Conservation (phyloP, 495 filamentous ascomycete genomes). For the Penicillium samsonianum region DNA sequence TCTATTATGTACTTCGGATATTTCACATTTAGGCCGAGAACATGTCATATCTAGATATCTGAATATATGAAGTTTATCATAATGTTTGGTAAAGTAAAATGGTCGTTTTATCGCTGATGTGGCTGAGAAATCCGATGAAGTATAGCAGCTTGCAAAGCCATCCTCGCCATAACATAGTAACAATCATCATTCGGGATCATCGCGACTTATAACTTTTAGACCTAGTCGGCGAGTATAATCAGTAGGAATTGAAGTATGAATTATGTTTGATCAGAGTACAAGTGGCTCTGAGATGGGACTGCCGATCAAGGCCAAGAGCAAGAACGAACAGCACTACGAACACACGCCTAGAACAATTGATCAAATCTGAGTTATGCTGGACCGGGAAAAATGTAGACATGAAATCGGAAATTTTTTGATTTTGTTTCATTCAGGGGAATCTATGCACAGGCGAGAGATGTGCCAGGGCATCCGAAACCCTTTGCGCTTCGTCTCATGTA, state of each 20-base stretch:
- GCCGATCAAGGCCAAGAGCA: not conserved
- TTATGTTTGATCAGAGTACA: not conserved
- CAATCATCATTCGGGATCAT: no score
- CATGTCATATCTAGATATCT: constrained; percentile 1
- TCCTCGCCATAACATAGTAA: not conserved
- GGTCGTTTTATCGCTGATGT: not conserved
- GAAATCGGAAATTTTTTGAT: constrained; percentile 48
- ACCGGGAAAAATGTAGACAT: constrained; percentile 11
- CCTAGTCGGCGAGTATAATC: no score
- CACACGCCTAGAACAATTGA: not conserved
- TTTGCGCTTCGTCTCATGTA: constrained; percentile 49
- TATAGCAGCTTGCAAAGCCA: not conserved
- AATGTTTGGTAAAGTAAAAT: not conserved
- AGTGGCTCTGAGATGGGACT: not conserved
- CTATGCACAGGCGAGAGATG: constrained; percentile 51
- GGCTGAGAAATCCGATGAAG: not conserved
- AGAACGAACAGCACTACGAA: constrained; percentile 6
- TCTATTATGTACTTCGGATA: not conserved
- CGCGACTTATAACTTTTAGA: not conserved
- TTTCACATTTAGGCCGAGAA: not conserved
- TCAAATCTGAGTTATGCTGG: not conserved
- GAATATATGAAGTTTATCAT: not conserved
- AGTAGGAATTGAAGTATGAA: not conserved
- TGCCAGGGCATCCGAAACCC: constrained; percentile 46
- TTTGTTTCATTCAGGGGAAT: constrained; percentile 56